phyloP scores from a whole-genome alignment of 73 alveolate species.

The Symbiodinium natans region DNA sequence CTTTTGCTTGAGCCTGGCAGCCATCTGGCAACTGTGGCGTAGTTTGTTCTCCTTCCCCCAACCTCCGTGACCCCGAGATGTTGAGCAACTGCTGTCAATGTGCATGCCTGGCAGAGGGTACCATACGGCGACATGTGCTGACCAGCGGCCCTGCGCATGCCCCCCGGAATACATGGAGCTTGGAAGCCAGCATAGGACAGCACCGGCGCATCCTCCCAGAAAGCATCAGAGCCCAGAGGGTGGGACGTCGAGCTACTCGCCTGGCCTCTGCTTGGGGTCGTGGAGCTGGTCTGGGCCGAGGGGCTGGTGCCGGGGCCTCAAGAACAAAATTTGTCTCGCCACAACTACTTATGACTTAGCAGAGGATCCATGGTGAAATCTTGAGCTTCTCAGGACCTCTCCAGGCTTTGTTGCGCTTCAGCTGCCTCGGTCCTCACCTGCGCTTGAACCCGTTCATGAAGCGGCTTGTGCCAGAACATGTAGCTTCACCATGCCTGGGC shows the following conservation, averaged over 20 bases:
- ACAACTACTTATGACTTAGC: background rate
- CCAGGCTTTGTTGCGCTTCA: background rate
- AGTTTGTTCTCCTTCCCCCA: background rate
- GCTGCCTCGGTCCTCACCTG: background rate
- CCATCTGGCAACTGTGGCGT: too few relatives aligned
- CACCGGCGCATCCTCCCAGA: slow-evolving; percentile 54
- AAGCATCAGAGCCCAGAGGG: too few relatives aligned
- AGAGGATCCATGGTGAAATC: too few relatives aligned
- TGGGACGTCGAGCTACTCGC: background rate
- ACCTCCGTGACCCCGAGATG: slow-evolving; percentile 36
- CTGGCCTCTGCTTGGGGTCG: background rate
- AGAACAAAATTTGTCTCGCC: background rate
- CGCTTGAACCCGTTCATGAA: background rate
- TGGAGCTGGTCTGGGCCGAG: background rate
- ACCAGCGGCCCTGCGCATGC: too few relatives aligned
- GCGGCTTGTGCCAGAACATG: background rate
- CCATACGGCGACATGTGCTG: too few relatives aligned
- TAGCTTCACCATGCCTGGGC: slow-evolving; percentile 27
- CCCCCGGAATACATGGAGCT: too few relatives aligned
- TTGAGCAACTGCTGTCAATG: slow-evolving; percentile 22
- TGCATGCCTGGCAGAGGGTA: slow-evolving; percentile 39
- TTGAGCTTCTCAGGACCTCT: background rate
- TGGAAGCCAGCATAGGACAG: slow-evolving; percentile 13
- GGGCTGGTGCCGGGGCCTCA: slow-evolving; percentile 26
- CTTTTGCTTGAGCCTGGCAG: slow-evolving; percentile 47